A percentile compares a stretch with the other conserved stretches of the same genome.
Evolutionary conservation across 495 filamentous ascomycete species (phyloP).

Genomic region (Pyrenula massariospora): DNA sequence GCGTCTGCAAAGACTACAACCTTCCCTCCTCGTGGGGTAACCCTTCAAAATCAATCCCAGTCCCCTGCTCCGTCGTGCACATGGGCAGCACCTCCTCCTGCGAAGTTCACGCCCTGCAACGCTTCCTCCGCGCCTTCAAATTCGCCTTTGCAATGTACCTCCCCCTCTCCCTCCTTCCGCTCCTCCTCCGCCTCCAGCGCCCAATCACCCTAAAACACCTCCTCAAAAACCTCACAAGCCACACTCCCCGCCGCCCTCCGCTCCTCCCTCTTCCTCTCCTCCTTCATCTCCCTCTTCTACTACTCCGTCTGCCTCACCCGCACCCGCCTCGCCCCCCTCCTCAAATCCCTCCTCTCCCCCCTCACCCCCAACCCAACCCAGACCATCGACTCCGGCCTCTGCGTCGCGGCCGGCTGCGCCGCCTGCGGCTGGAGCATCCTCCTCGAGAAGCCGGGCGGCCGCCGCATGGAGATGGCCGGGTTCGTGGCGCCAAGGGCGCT

Average conservation of each 20-base stretch:
- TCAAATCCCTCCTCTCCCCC: slow-evolving; percentile 50
- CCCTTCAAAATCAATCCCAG: slow-evolving; percentile 57
- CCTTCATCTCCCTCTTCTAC: slow-evolving; percentile 76
- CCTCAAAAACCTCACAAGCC: slow-evolving; percentile 16
- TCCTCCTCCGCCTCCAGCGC: slow-evolving; percentile 41
- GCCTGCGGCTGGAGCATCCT: slow-evolving; percentile 81
- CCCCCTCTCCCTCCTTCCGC: slow-evolving; percentile 61
- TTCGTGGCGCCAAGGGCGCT: slow-evolving; percentile 80
- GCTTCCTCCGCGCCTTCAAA: slow-evolving; percentile 61
- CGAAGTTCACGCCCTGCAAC: slow-evolving; percentile 61
- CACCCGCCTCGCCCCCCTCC: slow-evolving; percentile 62
- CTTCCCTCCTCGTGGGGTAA: slow-evolving; percentile 67
- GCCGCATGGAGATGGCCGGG: slow-evolving; percentile 67
- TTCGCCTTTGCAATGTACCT: slow-evolving; percentile 73
- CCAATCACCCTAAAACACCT: slow-evolving; percentile 7
- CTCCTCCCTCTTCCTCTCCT: slow-evolving; percentile 72
- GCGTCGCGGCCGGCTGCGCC: slow-evolving; percentile 62
- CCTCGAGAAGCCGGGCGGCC: slow-evolving; percentile 47
- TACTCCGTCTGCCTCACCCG: slow-evolving; percentile 79
- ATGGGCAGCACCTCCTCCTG: slow-evolving; percentile 68
- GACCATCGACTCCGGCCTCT: slow-evolving; percentile 60
- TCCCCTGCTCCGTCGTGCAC: slow-evolving; percentile 84
- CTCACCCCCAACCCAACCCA: slow-evolving; percentile 52
- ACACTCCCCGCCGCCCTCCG: slow-evolving; percentile 52
- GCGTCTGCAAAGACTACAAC: slow-evolving; percentile 64